Conservation (phyloP, 768 basidiomycete genomes). For the Calocera cornea region DNA sequence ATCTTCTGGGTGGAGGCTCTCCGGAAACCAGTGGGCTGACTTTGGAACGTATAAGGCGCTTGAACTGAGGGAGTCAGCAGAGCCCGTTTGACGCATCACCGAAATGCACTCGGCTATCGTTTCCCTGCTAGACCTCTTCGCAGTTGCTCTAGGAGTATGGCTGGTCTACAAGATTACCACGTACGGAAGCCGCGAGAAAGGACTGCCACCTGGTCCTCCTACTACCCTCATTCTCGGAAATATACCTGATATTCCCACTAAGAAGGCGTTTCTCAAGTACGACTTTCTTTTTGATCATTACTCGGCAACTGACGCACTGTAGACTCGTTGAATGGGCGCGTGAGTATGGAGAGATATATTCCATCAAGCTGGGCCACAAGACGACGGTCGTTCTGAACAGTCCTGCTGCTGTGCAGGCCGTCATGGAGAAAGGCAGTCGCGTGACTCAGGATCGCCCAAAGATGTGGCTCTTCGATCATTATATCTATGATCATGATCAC, state of each 20-base stretch:
- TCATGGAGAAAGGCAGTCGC: neutral
- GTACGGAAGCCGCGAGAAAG: neutral
- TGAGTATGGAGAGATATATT: neutral
- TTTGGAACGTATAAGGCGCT: neutral
- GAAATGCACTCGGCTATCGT: neutral
- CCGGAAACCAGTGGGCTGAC: too few relatives aligned
- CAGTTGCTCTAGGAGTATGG: neutral
- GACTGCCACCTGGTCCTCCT: neutral
- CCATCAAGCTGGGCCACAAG: neutral
- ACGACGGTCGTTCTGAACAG: neutral
- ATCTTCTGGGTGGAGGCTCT: too few relatives aligned
- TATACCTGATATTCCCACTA: neutral
- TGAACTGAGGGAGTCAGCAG: neutral
- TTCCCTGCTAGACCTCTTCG: neutral
- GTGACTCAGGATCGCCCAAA: neutral
- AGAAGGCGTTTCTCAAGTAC: neutral
- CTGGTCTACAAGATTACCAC: neutral
- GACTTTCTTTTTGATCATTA: neutral
- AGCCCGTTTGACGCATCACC: neutral
- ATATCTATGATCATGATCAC: neutral
- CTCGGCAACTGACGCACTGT: neutral
- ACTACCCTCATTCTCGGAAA: neutral
- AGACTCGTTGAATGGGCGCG: neutral
- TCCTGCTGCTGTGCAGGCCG: neutral
- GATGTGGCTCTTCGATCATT: neutral